A percentile compares a stretch with the other conserved stretches of the same genome.
Evolutionary conservation across 257 asterid species (phyloP).

Genomic region (Petunia axillaris): DNA sequence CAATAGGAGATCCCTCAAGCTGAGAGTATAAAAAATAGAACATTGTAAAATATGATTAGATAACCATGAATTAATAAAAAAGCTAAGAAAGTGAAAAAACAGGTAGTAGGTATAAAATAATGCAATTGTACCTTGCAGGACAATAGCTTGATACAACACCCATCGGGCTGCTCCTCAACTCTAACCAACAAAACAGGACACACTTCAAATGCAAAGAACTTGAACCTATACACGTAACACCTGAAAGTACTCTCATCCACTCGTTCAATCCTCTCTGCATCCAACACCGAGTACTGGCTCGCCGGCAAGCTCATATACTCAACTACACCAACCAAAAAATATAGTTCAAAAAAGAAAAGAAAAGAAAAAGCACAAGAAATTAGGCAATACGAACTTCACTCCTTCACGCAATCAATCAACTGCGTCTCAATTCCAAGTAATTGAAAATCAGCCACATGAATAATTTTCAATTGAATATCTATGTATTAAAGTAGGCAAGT

Average conservation of each 20-base stretch:
- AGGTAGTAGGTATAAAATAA: background rate
- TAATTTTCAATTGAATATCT: background rate
- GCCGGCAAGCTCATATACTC: slow-evolving; percentile 99
- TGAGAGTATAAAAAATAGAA: slow-evolving; percentile 38
- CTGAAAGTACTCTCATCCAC: slow-evolving; percentile 86
- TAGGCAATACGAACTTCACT: background rate
- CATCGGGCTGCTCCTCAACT: slow-evolving; percentile 90
- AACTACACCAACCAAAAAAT: slow-evolving; percentile 40
- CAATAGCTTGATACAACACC: slow-evolving; percentile 88
- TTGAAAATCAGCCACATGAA: background rate
- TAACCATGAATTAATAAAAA: background rate
- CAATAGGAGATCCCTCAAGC: slow-evolving; percentile 90
- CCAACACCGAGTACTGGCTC: slow-evolving; percentile 97
- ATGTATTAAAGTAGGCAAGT: too few species aligned
- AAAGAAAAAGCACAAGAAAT: background rate
- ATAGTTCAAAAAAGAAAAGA: background rate
- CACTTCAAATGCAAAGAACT: slow-evolving; percentile 84
- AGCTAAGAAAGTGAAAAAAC: background rate
- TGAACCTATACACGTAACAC: slow-evolving; percentile 81
- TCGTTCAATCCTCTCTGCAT: slow-evolving; percentile 94
- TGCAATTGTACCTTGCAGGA: slow-evolving; percentile 75
- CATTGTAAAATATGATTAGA: background rate
- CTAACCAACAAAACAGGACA: slow-evolving; percentile 95
- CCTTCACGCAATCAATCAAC: background rate
- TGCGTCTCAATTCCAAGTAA: background rate